Conservation (phyloP, 768 basidiomycete species). For the Psilocybe subaeruginosa region DNA sequence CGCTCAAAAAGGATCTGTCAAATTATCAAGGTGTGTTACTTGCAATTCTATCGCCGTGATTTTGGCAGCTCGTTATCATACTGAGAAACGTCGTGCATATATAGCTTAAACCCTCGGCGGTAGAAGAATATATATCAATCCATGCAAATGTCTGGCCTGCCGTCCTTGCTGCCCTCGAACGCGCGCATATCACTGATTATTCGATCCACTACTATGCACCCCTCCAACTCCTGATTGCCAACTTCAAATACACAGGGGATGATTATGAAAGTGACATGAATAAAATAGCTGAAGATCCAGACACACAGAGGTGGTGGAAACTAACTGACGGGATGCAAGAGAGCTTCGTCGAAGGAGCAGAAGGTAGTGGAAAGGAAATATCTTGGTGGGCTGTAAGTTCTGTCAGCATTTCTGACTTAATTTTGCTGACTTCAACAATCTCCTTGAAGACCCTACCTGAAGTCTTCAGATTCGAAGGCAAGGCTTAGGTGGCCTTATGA, state of each 20-base stretch:
- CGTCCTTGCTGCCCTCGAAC: slow-evolving; percentile 64
- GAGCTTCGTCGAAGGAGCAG: slow-evolving; percentile 70
- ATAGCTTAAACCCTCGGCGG: slow-evolving; percentile 57
- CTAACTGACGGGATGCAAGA: slow-evolving; percentile 81
- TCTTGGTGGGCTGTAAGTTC: slow-evolving; percentile 71
- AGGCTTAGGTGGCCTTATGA: background rate
- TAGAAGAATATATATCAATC: slow-evolving; percentile 55
- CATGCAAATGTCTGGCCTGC: slow-evolving; percentile 71
- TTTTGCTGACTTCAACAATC: background rate
- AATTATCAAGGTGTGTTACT: slow-evolving; percentile 58
- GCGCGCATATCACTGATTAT: slow-evolving; percentile 72
- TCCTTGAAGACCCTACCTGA: slow-evolving; percentile 53
- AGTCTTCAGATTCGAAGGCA: slow-evolving; percentile 71
- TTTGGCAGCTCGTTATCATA: background rate
- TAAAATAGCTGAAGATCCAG: slow-evolving; percentile 60
- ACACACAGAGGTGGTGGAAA: slow-evolving; percentile 80
- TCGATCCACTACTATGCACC: slow-evolving; percentile 73
- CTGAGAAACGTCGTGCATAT: background rate
- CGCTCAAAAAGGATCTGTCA: slow-evolving; percentile 64
- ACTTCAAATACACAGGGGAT: slow-evolving; percentile 72
- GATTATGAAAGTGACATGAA: slow-evolving; percentile 73
- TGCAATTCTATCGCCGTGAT: background rate
- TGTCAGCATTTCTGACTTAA: background rate
- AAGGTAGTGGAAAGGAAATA: slow-evolving; percentile 65
- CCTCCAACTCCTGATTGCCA: slow-evolving; percentile 72